Percentiles rank a stretch among this genome's conserved stretches.
phyloP scores from a whole-genome alignment of 768 basidiomycete genomes.

The Mycena sanguinolenta region DNA sequence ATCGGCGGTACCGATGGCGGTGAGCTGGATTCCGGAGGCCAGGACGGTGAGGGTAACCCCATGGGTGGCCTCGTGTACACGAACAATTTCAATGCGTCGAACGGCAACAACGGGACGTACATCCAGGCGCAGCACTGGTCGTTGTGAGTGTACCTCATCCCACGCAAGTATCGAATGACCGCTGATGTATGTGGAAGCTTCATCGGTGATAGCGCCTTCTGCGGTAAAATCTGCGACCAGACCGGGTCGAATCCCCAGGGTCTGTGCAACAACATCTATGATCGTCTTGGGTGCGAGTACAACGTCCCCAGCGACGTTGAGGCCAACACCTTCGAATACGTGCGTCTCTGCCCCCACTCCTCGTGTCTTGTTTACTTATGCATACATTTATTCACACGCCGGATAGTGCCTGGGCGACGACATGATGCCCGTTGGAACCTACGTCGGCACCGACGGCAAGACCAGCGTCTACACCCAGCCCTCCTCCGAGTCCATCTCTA shows the following conservation, averaged over 20 bases:
- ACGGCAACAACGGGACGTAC: slow-evolving; percentile 51
- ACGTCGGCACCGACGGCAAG: slow-evolving; percentile 49
- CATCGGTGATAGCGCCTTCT: slow-evolving; percentile 63
- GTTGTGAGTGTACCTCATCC: slow-evolving; percentile 48
- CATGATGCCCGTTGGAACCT: slow-evolving; percentile 60
- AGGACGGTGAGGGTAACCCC: slow-evolving; percentile 71
- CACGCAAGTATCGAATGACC: background rate
- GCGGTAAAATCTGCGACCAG: slow-evolving; percentile 69
- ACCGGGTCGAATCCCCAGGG: slow-evolving; percentile 51
- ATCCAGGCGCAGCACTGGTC: slow-evolving; percentile 65
- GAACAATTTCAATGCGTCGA: slow-evolving; percentile 53
- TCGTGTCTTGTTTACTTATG: too few species aligned
- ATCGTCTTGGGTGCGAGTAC: slow-evolving; percentile 68
- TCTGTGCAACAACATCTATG: slow-evolving; percentile 56
- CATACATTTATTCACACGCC: background rate
- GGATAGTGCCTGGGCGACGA: slow-evolving; percentile 63
- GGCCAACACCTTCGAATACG: slow-evolving; percentile 58
- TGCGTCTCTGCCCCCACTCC: background rate
- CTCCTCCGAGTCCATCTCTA: slow-evolving; percentile 39
- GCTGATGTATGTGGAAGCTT: slow-evolving; percentile 52
- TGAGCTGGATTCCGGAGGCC: slow-evolving; percentile 70
- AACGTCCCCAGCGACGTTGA: slow-evolving; percentile 65
- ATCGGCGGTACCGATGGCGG: slow-evolving; percentile 54
- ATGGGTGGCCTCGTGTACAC: slow-evolving; percentile 68
- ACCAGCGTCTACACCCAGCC: slow-evolving; percentile 41